Evolutionary conservation across 1,139 yeast genomes (phyloP).

Genomic region (Pichia inconspicua): DNA sequence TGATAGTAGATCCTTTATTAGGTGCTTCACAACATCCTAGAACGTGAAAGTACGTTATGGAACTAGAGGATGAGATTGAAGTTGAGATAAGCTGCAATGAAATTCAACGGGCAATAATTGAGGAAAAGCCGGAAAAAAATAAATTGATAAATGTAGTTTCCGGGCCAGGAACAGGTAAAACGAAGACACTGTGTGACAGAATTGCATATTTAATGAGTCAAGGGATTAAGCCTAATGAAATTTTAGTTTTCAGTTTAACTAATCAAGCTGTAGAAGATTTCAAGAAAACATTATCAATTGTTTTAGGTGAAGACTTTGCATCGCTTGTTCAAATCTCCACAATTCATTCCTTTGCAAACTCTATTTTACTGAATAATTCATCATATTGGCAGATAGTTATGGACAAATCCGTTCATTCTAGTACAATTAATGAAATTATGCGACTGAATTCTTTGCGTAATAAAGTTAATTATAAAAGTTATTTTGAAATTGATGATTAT

Average conservation of each 20-base stretch:
- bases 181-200: slow-evolving; percentile 50
- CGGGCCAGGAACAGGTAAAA: slow-evolving; percentile 77
- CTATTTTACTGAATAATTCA: slow-evolving; percentile 38
- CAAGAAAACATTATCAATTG: slow-evolving; percentile 29
- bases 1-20: too few relatives aligned
- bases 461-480: not conserved
- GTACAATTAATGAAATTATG: slow-evolving; percentile 2
- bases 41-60: not conserved
- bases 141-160: slow-evolving; percentile 47
- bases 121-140: slow-evolving; percentile 21
- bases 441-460: not conserved
- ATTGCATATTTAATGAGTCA: slow-evolving; percentile 41
- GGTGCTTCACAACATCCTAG: not conserved
- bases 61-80: not conserved
- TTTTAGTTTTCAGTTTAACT: slow-evolving; percentile 62
- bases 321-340: slow-evolving; percentile 41
- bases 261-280: slow-evolving; percentile 59
- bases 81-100: slow-evolving; percentile 23
- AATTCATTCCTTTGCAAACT: slow-evolving; percentile 52
- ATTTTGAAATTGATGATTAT: not conserved
- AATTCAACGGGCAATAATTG: slow-evolving; percentile 24
- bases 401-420: slow-evolving; percentile 10
- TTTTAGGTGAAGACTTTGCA: slow-evolving; percentile 33
- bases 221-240: slow-evolving; percentile 40
- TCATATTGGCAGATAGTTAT: slow-evolving; percentile 34